These are phyloP conservation scores for Cladosporium sp. DNA, from an alignment of 2,329 filamentous ascomycete species.

Conservation along the genomic window DNA sequence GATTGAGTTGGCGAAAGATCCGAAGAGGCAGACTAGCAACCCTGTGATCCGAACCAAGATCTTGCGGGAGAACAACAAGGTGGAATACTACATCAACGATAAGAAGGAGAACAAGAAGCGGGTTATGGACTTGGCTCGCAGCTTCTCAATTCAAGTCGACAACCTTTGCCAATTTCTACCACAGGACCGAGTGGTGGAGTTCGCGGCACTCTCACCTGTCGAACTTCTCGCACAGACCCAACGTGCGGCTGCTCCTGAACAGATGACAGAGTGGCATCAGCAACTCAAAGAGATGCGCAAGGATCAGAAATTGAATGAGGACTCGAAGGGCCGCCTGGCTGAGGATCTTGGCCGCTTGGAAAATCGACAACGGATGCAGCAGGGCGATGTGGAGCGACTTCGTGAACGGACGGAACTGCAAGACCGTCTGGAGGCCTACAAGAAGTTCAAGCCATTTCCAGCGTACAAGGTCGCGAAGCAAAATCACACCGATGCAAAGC, in stretches of 20 bases:
- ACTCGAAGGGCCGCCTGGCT: conserved; percentile 57
- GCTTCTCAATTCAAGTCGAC: conserved; percentile 89
- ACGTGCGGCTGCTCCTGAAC: conserved; percentile 76
- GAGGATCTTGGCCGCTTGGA: conserved; percentile 69
- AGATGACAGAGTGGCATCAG: conserved; percentile 79
- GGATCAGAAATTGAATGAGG: conserved; percentile 59
- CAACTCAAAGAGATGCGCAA: conserved; percentile 70
- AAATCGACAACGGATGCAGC: conserved; percentile 69
- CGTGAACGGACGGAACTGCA: conserved; percentile 71
- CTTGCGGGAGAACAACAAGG: conserved; percentile 76
- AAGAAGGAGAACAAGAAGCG: conserved; percentile 60
- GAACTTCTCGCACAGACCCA: conserved; percentile 84
- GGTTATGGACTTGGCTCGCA: conserved; percentile 66
- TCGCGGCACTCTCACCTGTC: conserved; percentile 78
- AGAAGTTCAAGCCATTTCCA: conserved; percentile 65
- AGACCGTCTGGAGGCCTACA: conserved; percentile 63
- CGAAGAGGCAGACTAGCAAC: conserved; percentile 60
- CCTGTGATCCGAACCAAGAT: conserved; percentile 75
- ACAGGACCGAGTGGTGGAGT: conserved; percentile 93
- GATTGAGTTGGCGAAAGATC: conserved; percentile 76
- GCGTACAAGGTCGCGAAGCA: conserved; percentile 60
- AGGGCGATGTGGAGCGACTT: conserved; percentile 80
- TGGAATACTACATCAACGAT: conserved; percentile 76
- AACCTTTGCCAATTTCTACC: conserved; percentile 97
- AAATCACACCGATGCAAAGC: conserved; percentile 55